Evolutionary conservation across 257 asterid species (phyloP).

Genomic region (Solanum pennellii): DNA sequence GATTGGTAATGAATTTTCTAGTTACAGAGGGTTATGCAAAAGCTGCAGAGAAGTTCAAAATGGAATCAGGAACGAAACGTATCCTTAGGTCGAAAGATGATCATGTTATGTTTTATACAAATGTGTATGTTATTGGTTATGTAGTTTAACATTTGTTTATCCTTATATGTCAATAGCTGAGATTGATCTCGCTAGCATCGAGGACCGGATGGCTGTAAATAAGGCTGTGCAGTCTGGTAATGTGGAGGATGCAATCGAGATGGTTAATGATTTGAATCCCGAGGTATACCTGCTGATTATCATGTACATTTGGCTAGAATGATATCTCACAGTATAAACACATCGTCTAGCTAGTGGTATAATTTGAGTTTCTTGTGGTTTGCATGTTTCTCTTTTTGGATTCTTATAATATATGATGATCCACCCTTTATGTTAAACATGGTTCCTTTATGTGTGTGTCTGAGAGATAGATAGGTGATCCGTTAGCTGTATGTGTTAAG

Average conservation of each 20-base stretch:
- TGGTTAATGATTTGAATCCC: constrained; percentile 80
- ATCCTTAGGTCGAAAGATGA: constrained; percentile 21
- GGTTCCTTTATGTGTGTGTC: not conserved
- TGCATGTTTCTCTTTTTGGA: not conserved
- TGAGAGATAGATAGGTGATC: not conserved
- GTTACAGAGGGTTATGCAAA: constrained; percentile 78
- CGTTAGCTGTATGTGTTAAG: not conserved
- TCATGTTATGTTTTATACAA: not conserved
- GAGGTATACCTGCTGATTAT: constrained; percentile 33
- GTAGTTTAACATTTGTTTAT: constrained; percentile 2
- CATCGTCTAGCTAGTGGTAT: not conserved
- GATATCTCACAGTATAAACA: not conserved
- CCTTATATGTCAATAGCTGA: constrained; percentile 63
- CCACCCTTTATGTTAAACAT: not conserved
- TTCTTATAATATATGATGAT: not conserved
- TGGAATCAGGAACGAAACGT: constrained; percentile 84
- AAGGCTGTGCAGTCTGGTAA: constrained; percentile 81
- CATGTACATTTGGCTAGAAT: not conserved
- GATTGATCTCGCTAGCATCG: constrained; percentile 68
- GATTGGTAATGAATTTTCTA: constrained; percentile 73
- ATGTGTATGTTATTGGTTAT: not conserved
- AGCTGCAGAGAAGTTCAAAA: constrained; percentile 62
- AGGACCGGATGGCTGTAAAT: constrained; percentile 79
- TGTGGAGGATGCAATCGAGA: constrained; percentile 82
- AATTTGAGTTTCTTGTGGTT: not conserved